phyloP scores from a whole-genome alignment of 441 rosid genomes.

The Adansonia madagascariensis region DNA sequence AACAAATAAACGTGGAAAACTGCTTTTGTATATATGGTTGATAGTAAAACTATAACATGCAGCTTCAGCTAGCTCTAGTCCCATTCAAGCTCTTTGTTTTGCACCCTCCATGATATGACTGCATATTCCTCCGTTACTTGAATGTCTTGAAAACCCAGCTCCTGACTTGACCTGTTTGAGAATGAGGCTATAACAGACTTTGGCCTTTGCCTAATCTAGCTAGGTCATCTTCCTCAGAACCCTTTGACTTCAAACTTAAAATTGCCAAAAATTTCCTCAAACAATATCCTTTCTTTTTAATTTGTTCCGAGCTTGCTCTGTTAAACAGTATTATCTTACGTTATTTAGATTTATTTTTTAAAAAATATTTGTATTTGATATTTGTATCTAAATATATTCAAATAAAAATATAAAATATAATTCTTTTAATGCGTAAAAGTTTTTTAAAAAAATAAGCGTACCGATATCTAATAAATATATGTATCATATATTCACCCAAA shows the following conservation, averaged over 20 bases:
- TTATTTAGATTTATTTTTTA: too few species aligned
- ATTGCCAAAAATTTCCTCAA: neutral
- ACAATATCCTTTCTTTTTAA: neutral
- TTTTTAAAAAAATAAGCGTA: too few species aligned
- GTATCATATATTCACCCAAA: too few species aligned
- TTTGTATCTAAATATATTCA: too few species aligned
- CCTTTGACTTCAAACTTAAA: constrained; percentile 1
- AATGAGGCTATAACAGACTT: neutral
- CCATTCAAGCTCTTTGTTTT: neutral
- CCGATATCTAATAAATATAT: too few species aligned
- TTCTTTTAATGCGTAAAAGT: too few species aligned
- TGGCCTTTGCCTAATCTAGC: neutral
- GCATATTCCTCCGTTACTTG: neutral
- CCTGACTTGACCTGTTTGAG: neutral
- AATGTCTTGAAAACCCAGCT: neutral
- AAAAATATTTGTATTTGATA: too few species aligned
- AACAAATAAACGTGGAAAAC: neutral
- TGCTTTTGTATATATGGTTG: neutral
- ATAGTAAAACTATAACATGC: neutral
- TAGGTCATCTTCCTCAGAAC: neutral
- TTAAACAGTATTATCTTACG: too few species aligned
- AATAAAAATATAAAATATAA: too few species aligned
- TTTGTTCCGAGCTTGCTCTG: neutral
- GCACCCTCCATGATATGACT: neutral
- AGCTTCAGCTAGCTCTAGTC: neutral